These are phyloP conservation scores for Thymus quinquecostatus DNA, from an alignment of 257 asterid genomes.

Conservation along the genomic window DNA sequence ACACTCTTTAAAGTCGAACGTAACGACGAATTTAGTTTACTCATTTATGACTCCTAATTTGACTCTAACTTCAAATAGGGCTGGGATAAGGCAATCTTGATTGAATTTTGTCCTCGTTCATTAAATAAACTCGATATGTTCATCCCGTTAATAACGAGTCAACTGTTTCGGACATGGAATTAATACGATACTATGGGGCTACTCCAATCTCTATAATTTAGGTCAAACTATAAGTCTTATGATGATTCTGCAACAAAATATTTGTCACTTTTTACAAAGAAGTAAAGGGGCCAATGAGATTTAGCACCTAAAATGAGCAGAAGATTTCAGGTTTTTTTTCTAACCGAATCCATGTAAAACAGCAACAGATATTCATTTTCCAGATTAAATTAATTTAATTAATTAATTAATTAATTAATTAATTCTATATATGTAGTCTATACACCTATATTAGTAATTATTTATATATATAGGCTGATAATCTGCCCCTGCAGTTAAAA, in stretches of 20 bases:
- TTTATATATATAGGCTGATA: background rate
- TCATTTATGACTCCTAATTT: background rate
- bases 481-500: constrained; percentile 8
- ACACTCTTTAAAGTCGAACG: too few relatives aligned
- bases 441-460: too few relatives aligned
- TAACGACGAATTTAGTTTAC: background rate
- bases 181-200: too few relatives aligned
- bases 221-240: constrained; percentile 23
- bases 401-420: too few relatives aligned
- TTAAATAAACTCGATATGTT: background rate
- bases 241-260: constrained; percentile 17
- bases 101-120: background rate
- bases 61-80: background rate
- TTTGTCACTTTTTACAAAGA: constrained; percentile 1
- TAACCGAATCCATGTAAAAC: constrained; percentile 15
- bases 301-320: constrained; percentile 6
- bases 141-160: background rate
- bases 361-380: constrained; percentile 1
- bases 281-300: background rate
- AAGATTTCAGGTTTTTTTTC: constrained; percentile 15
- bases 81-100: background rate
- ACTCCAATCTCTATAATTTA: background rate
- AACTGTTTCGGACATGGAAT: too few relatives aligned
- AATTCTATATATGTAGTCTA: background rate
- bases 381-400: background rate